Conservation (phyloP, 2,329 filamentous ascomycete genomes). For the Fusarium vanettenii region DNA sequence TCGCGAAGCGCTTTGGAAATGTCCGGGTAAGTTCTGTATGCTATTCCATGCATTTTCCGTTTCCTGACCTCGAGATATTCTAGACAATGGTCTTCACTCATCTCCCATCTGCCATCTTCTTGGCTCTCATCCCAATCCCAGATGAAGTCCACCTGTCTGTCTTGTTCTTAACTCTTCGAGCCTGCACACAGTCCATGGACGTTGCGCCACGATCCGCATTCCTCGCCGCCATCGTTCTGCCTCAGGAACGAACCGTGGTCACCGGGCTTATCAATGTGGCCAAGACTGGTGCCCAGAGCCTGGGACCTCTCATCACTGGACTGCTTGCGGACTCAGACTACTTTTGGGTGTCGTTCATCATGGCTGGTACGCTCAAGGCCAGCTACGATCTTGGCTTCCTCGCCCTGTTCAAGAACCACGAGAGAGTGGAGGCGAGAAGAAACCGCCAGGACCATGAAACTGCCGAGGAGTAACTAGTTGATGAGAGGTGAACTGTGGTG, state of each 20-base stretch:
- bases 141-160: slow-evolving; percentile 64
- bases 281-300: slow-evolving; percentile 72
- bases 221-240: slow-evolving; percentile 71
- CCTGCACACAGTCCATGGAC: slow-evolving; percentile 76
- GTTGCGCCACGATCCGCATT: slow-evolving; percentile 77
- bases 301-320: slow-evolving; percentile 74
- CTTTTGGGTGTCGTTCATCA: slow-evolving; percentile 72
- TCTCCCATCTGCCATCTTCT: slow-evolving; percentile 74
- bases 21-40: slow-evolving; percentile 64
- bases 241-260: slow-evolving; percentile 75
- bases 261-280: slow-evolving; percentile 78
- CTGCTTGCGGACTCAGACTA: slow-evolving; percentile 64
- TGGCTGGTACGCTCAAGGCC: slow-evolving; percentile 72
- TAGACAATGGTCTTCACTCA: slow-evolving; percentile 82
- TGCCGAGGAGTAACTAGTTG: background rate
- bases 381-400: slow-evolving; percentile 70
- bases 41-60: background rate
- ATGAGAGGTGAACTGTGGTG: background rate
- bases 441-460: background rate
- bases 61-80: background rate
- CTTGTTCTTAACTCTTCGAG: slow-evolving; percentile 69
- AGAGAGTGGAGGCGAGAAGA: slow-evolving; percentile 17
- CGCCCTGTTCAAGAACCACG: slow-evolving; percentile 43
- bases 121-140: slow-evolving; percentile 71
- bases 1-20: slow-evolving; percentile 68